These are phyloP conservation scores for Xerocomellus amylosporus DNA, from an alignment of 768 basidiomycete genomes.

Conservation along the genomic window DNA sequence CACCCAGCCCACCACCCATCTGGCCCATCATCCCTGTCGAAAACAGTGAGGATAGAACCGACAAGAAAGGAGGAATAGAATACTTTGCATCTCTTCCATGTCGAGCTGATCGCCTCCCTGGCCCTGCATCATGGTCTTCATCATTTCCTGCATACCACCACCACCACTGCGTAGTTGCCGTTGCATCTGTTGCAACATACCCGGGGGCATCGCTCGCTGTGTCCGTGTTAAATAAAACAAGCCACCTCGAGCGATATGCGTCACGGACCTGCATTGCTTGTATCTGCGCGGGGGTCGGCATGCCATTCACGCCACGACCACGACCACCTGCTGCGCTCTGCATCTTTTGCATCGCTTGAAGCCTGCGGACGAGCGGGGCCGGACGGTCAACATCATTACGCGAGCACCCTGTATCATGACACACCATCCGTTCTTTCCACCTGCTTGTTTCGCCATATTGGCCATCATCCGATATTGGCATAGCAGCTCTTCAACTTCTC, in stretches of 20 bases:
- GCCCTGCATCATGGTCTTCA: conserved; percentile 97
- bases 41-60: conserved; percentile 6
- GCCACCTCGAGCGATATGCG: neutral
- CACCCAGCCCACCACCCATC: conserved; percentile 62
- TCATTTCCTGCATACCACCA: conserved; percentile 96
- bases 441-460: conserved; percentile 97
- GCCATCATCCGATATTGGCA: conserved; percentile 99
- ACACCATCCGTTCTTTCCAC: conserved; percentile 93
- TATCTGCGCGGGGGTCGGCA: conserved; percentile 91
- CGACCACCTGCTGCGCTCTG: conserved; percentile 82
- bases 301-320: conserved; percentile 81
- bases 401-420: conserved; percentile 21
- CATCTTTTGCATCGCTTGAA: conserved; percentile 91
- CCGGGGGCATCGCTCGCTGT: conserved; percentile 90
- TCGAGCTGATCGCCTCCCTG: conserved; percentile 87
- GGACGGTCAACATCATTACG: conserved; percentile 3
- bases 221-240: conserved; percentile 6
- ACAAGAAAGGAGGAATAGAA: conserved; percentile 23
- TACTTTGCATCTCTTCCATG: conserved; percentile 94
- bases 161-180: conserved; percentile 75
- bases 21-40: conserved; percentile 79
- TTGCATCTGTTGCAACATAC: conserved; percentile 93
- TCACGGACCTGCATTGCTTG: conserved; percentile 83
- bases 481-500: conserved; percentile 96
- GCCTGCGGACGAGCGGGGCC: conserved; percentile 40